A percentile compares a stretch with the other conserved stretches of the same genome.
Conservation (phyloP, 2,329 filamentous ascomycete species). For the Pezicula carpinea region DNA sequence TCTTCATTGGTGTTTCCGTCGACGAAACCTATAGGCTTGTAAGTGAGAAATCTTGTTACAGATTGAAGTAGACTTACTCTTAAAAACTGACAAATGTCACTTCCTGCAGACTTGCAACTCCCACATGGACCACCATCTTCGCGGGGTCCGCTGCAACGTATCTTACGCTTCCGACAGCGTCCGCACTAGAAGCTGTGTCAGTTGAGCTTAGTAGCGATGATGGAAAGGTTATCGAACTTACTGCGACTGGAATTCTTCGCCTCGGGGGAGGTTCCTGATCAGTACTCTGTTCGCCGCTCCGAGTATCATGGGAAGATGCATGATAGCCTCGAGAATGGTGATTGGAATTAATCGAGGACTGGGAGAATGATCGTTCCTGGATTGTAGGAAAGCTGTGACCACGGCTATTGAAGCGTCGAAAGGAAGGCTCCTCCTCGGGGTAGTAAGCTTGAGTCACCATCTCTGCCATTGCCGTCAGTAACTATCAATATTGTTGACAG, state of each 20-base stretch:
- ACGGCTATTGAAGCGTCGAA: constrained; percentile 18
- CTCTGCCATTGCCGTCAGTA: constrained; percentile 1
- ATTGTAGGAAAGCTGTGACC: constrained; percentile 22
- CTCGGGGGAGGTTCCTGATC: constrained; percentile 21
- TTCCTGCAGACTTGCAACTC: constrained; percentile 74
- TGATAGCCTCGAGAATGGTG: constrained; percentile 16
- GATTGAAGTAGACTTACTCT: constrained; percentile 50
- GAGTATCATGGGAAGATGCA: constrained; percentile 15
- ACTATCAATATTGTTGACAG: not conserved
- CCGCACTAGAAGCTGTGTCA: constrained; percentile 57
- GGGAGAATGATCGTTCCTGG: constrained; percentile 23
- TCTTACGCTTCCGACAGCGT: constrained; percentile 89
- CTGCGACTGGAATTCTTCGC: constrained; percentile 47
- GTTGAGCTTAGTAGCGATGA: constrained; percentile 1
- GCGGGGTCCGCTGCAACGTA: constrained; percentile 83
- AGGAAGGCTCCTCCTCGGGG: constrained; percentile 19
- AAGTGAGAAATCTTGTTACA: not conserved
- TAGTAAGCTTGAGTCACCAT: constrained; percentile 20
- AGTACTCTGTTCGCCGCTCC: constrained; percentile 14
- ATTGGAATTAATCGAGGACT: not conserved
- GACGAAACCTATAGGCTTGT: constrained; percentile 25
- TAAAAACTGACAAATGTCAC: constrained; percentile 71
- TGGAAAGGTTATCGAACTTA: constrained; percentile 26
- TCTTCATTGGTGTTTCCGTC: constrained; percentile 20
- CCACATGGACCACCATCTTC: constrained; percentile 71